phyloP scores from a whole-genome alignment of 208 protist species.

The Strigomonas culicis region DNA sequence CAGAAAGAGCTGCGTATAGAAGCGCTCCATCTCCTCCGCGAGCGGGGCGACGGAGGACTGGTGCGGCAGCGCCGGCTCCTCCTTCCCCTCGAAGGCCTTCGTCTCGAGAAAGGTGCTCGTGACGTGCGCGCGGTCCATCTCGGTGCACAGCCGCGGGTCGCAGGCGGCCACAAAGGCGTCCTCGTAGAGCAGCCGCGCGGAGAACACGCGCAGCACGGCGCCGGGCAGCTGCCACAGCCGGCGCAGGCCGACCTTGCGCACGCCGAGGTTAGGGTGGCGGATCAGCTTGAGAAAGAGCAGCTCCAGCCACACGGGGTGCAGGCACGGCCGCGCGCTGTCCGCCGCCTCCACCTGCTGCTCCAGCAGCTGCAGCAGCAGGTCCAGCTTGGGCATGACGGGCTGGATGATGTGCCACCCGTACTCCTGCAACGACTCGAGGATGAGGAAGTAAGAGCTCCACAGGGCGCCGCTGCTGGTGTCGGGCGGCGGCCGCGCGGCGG shows the following conservation, averaged over 20 bases:
- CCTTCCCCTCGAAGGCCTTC: slow-evolving; percentile 63
- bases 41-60: slow-evolving; percentile 26
- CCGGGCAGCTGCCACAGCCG: slow-evolving; percentile 53
- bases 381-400: slow-evolving; percentile 65
- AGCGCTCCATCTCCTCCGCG: slow-evolving; percentile 64
- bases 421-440: slow-evolving; percentile 79
- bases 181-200: slow-evolving; percentile 52
- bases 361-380: slow-evolving; percentile 44
- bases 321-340: background rate
- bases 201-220: slow-evolving; percentile 43
- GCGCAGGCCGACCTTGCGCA: slow-evolving; percentile 66
- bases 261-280: slow-evolving; percentile 71
- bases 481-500: too few relatives aligned
- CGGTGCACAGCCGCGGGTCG: slow-evolving; percentile 66
- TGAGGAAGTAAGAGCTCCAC: slow-evolving; percentile 78
- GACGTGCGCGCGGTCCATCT: slow-evolving; percentile 67
- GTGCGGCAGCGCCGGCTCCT: slow-evolving; percentile 37
- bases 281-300: slow-evolving; percentile 79
- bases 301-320: slow-evolving; percentile 70
- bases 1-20: slow-evolving; percentile 60
- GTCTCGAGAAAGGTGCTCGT: slow-evolving; percentile 50
- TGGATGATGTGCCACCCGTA: slow-evolving; percentile 84
- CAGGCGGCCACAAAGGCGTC: slow-evolving; percentile 33
- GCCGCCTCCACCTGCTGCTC: slow-evolving; percentile 8
- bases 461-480: background rate